Percentiles rank a stretch among this genome's conserved stretches.
Conservation (phyloP, 164 flowering plant species). For the Nymphaea thermarum region DNA sequence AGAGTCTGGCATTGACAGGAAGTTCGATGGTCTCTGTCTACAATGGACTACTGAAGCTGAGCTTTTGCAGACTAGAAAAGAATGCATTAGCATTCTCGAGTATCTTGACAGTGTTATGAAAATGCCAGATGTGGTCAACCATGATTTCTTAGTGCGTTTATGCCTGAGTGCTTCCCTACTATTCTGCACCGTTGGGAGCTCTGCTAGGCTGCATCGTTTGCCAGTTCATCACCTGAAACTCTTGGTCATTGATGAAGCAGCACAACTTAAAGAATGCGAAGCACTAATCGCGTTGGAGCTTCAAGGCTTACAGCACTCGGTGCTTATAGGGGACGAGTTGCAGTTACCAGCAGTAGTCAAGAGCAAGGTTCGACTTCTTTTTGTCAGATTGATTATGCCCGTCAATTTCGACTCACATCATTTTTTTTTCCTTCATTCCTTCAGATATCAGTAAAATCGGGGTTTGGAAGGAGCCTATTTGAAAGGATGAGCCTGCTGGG, state of each 20-base stretch:
- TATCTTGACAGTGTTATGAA: background rate
- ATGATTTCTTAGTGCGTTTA: background rate
- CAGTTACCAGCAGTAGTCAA: slow-evolving; percentile 44
- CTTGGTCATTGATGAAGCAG: slow-evolving; percentile 47
- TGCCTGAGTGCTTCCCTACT: slow-evolving; percentile 22
- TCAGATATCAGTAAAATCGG: slow-evolving; percentile 19
- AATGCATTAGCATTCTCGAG: background rate
- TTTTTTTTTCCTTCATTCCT: background rate
- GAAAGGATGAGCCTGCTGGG: slow-evolving; percentile 27
- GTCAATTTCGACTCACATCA: too few species aligned
- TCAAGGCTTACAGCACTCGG: slow-evolving; percentile 23
- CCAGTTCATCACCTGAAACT: slow-evolving; percentile 7
- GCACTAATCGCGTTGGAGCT: slow-evolving; percentile 38
- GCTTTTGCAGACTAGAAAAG: background rate
- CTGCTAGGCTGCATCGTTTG: slow-evolving; percentile 9
- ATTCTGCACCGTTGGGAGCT: slow-evolving; percentile 40
- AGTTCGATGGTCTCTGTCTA: background rate
- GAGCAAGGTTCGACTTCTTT: slow-evolving; percentile 24
- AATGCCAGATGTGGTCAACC: background rate
- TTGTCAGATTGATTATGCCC: background rate
- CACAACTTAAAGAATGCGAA: slow-evolving; percentile 49
- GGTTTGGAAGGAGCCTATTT: slow-evolving; percentile 37
- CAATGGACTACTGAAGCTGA: background rate
- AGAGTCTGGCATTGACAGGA: background rate
- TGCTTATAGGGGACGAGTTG: slow-evolving; percentile 42